Conservation (phyloP, 2,329 filamentous ascomycete species). For the Trichoderma pleuroti region DNA sequence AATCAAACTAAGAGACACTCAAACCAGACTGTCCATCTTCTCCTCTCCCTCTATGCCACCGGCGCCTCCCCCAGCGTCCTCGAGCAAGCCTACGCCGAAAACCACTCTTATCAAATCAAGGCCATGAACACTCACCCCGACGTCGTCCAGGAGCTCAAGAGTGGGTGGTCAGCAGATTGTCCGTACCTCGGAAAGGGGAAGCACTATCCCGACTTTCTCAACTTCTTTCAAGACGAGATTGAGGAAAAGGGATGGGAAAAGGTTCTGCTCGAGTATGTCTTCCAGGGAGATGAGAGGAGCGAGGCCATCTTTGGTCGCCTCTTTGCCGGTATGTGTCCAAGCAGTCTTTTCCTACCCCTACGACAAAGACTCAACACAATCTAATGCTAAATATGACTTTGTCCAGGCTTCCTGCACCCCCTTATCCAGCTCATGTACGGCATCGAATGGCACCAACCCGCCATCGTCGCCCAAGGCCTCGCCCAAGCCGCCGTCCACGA, state of each 20-base stretch:
- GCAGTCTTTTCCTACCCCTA: background rate
- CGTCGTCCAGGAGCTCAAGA: conserved; percentile 51
- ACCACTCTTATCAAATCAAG: conserved; percentile 63
- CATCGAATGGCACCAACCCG: conserved; percentile 76
- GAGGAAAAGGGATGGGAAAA: conserved; percentile 56
- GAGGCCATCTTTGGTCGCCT: conserved; percentile 67
- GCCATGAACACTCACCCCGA: conserved; percentile 44
- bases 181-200: conserved; percentile 59
- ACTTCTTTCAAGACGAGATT: conserved; percentile 74
- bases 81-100: conserved; percentile 60
- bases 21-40: conserved; percentile 70
- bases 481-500: conserved; percentile 72
- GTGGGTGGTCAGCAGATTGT: conserved; percentile 51
- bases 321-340: conserved; percentile 50
- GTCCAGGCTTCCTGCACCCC: conserved; percentile 66
- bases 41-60: conserved; percentile 73
- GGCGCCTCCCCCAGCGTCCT: conserved; percentile 61
- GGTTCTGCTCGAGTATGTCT: conserved; percentile 64
- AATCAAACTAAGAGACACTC: no score
- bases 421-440: conserved; percentile 84
- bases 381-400: background rate
- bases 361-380: no score
- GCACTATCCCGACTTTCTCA: conserved; percentile 69
- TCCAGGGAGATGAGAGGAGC: conserved; percentile 60
- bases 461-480: conserved; percentile 74